These are phyloP conservation scores for Scedosporium boydii DNA, from an alignment of 2,329 filamentous ascomycete species.

Conservation along the genomic window DNA sequence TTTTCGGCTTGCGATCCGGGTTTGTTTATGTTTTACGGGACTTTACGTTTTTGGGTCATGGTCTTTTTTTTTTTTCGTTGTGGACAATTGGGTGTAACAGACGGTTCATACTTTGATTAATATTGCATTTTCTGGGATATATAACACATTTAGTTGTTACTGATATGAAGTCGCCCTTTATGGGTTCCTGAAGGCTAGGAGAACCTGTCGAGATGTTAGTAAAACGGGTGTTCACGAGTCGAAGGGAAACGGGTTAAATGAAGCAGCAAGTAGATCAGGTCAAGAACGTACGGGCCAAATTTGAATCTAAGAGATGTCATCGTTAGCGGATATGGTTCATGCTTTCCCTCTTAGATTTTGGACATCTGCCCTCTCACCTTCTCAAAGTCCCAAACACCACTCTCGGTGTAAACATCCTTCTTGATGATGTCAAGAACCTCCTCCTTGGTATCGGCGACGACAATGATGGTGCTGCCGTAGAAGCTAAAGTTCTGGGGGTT, in stretches of 20 bases:
- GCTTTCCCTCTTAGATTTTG: too few relatives aligned
- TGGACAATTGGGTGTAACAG: not conserved
- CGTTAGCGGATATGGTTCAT: not conserved
- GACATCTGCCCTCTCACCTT: constrained; percentile 34
- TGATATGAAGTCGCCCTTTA: constrained; percentile 8
- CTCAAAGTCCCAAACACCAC: constrained; percentile 72
- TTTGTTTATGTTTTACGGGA: not conserved
- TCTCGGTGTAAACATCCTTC: constrained; percentile 62
- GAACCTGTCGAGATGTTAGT: not conserved
- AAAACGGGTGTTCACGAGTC: not conserved
- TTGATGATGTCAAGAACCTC: constrained; percentile 58
- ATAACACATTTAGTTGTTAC: not conserved
- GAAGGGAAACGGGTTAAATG: not conserved
- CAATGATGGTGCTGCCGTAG: constrained; percentile 63
- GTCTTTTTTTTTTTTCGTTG: not conserved
- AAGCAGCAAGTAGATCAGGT: not conserved
- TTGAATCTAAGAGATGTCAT: constrained; percentile 25
- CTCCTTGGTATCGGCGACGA: constrained; percentile 56
- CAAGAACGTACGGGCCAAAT: constrained; percentile 34
- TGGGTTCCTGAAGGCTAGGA: constrained; percentile 3
- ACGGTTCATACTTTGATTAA: not conserved
- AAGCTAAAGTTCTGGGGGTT: constrained; percentile 53
- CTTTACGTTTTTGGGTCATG: not conserved
- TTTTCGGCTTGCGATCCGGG: not conserved
- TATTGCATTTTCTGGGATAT: not conserved